Evolutionary conservation across 2,329 filamentous ascomycete genomes (phyloP).

Genomic region (Claviceps spartinae): DNA sequence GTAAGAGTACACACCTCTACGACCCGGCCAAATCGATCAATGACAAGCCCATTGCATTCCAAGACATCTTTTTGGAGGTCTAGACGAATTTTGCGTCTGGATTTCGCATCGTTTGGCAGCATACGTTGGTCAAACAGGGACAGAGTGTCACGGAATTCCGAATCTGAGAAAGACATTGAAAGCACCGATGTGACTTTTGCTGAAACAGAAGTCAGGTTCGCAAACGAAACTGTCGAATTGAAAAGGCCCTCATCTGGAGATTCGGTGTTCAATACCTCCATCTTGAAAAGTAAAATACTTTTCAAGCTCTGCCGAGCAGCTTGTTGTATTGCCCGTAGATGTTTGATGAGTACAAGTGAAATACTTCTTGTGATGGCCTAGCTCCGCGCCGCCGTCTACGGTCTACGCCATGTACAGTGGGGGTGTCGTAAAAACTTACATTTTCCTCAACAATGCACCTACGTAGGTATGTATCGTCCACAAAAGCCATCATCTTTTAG

Average conservation of each 20-base stretch:
- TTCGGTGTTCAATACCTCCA: neutral
- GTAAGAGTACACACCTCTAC: slow-evolving; percentile 51
- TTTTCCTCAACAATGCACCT: no score
- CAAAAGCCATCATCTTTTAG: no score
- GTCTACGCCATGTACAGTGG: no score
- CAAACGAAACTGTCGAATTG: neutral
- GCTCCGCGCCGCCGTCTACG: no score
- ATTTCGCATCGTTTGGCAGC: slow-evolving; percentile 61
- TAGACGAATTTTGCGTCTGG: slow-evolving; percentile 63
- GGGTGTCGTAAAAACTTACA: no score
- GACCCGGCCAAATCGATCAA: slow-evolving; percentile 77
- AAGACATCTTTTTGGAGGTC: slow-evolving; percentile 88
- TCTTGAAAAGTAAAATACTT: neutral
- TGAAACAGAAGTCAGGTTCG: slow-evolving; percentile 51
- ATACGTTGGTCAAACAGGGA: slow-evolving; percentile 60
- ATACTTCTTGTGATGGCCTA: no score
- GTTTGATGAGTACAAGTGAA: no score
- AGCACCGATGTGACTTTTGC: slow-evolving; percentile 75
- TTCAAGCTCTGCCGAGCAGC: neutral
- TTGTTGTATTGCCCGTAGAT: neutral
- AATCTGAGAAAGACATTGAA: slow-evolving; percentile 83
- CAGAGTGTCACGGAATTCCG: slow-evolving; percentile 79
- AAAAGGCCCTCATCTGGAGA: neutral
- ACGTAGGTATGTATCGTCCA: no score
- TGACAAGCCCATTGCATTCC: slow-evolving; percentile 77